phyloP scores from a whole-genome alignment of 768 basidiomycete genomes.

The Mycena amicta region DNA sequence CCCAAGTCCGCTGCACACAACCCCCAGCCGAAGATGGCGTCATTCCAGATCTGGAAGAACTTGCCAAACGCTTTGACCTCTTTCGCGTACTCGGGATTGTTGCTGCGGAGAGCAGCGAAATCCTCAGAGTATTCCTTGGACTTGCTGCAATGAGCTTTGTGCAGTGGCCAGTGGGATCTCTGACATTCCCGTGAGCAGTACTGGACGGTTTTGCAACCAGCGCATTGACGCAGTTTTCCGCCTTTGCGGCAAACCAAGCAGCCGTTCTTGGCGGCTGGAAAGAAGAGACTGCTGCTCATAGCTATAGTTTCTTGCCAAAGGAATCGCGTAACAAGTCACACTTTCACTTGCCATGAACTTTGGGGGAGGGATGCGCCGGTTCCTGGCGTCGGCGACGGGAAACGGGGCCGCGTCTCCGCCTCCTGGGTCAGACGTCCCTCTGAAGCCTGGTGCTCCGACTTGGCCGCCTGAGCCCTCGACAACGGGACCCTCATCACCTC shows the following conservation, averaged over 20 bases:
- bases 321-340: not conserved
- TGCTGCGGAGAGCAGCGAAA: not conserved
- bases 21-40: not conserved
- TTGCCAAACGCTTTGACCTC: not conserved
- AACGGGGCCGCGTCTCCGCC: slow-evolving; percentile 19
- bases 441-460: slow-evolving; percentile 40
- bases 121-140: not conserved
- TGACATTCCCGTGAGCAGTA: not conserved
- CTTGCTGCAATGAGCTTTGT: not conserved
- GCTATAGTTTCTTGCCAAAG: not conserved
- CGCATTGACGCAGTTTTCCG: not conserved
- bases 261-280: not conserved
- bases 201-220: not conserved
- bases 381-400: slow-evolving; percentile 22
- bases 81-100: not conserved
- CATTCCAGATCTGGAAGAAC: not conserved
- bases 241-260: not conserved
- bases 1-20: not conserved
- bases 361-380: slow-evolving; percentile 22
- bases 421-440: slow-evolving; percentile 49
- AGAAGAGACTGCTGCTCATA: not conserved
- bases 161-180: not conserved
- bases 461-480: slow-evolving; percentile 30
- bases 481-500: slow-evolving; percentile 28
- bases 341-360: slow-evolving; percentile 9